Conservation (phyloP, 2,329 filamentous ascomycete genomes). For the Colletotrichum sp. region DNA sequence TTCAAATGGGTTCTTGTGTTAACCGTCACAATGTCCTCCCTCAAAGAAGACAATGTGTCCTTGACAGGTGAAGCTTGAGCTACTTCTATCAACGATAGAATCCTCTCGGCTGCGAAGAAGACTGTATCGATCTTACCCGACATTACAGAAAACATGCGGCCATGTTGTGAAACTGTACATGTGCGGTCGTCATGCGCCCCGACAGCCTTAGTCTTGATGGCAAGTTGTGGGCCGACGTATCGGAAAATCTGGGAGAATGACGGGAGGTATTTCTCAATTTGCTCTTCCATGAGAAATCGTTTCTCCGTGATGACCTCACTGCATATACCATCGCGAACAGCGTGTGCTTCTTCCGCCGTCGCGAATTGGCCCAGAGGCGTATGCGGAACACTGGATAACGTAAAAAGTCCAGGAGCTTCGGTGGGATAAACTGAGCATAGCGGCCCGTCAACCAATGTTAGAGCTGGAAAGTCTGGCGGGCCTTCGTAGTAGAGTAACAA, state of each 20-base stretch:
- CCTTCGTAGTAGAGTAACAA: neutral
- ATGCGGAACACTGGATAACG: neutral
- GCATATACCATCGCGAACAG: neutral
- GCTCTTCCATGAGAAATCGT: neutral
- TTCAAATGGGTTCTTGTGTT: neutral
- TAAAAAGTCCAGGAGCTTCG: neutral
- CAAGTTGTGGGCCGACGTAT: neutral
- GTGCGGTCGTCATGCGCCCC: neutral
- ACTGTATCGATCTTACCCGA: neutral
- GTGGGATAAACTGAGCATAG: neutral
- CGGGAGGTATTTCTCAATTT: neutral
- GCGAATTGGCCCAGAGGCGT: neutral
- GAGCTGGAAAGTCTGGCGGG: neutral
- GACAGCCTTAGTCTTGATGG: neutral
- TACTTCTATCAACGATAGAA: neutral
- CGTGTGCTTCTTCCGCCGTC: neutral
- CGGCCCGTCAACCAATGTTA: neutral
- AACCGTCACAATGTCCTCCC: neutral
- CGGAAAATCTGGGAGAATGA: neutral
- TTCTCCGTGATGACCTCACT: neutral
- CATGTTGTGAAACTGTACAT: neutral
- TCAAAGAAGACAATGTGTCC: slow-evolving; percentile 12
- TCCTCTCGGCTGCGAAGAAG: neutral
- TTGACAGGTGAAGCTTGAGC: neutral
- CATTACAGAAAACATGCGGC: neutral